These are phyloP conservation scores for Talaromyces sp. DNA, from an alignment of 2,329 filamentous ascomycete genomes.

Conservation along the genomic window DNA sequence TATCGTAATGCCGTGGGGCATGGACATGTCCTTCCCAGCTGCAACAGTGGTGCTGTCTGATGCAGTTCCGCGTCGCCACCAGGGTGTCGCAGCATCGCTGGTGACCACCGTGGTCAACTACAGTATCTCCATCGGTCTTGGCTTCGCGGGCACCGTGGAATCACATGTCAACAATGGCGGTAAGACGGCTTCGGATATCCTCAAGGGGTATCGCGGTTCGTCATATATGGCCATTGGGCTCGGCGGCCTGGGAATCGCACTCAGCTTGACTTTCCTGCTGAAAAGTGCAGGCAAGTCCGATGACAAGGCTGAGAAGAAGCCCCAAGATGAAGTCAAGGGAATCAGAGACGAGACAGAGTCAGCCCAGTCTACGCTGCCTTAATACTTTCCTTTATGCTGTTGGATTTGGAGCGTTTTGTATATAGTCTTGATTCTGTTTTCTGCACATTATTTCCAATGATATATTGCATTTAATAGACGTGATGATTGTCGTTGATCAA, in stretches of 20 bases:
- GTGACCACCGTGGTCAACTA: constrained; percentile 65
- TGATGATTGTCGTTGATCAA: neutral
- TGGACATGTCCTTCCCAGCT: constrained; percentile 61
- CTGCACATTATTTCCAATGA: neutral
- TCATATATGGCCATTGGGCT: constrained; percentile 35
- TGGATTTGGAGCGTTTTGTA: neutral
- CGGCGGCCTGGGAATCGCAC: constrained; percentile 19
- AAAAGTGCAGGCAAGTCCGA: neutral
- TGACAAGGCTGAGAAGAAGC: neutral
- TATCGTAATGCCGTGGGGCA: constrained; percentile 26
- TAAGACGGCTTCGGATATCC: constrained; percentile 15
- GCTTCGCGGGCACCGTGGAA: constrained; percentile 62
- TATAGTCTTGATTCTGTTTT: neutral
- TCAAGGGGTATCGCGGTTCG: constrained; percentile 35
- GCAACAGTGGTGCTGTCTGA: constrained; percentile 58
- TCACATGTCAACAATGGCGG: constrained; percentile 38
- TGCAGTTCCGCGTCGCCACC: constrained; percentile 40
- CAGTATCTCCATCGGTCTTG: constrained; percentile 61
- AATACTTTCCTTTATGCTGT: neutral
- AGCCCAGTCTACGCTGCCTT: neutral
- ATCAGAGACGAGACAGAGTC: neutral
- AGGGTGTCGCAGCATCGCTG: constrained; percentile 52
- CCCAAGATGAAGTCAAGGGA: neutral
- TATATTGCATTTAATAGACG: neutral
- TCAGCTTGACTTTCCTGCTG: constrained; percentile 12